Base-by-base conservation (phyloP, 768 basidiomycete species). In the Tulasnella sp. region DNA sequence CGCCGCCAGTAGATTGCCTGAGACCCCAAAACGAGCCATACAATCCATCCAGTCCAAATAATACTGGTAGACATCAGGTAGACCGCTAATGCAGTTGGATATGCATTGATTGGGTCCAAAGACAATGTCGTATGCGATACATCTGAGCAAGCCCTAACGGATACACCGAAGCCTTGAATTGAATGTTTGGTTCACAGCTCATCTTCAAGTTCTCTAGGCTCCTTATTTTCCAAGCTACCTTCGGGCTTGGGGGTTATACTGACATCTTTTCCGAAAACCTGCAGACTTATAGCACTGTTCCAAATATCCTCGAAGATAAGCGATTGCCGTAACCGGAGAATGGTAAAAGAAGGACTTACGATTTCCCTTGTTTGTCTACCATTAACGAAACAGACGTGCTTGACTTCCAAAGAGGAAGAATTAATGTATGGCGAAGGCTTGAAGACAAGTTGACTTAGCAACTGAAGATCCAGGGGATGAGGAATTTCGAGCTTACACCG, bases 311-410 rank as follows among this genome's bases (percentile, higher is more conserved):
- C 32, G 6, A 47, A n/a, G 22, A 47, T 12, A 12, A 47, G 19
- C n/a, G 44, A 47, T 26, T 22, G 4, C n/a, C n/a, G n/a, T n/a
- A 22, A 22, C 44, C n/a, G n/a, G 44, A 40, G 40, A 40, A 40
- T 7, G 40, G 40, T 7, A 14, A 1, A 59, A 4, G 32, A 29
- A 32, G 14, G 19, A 78, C 83, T 12, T 59, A 94, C 95, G 90
- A 93, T 81, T 98, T 98, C 32, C 94, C 92, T 77, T 91, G 91
- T 80, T 98, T 99, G 81, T 98, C 95, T 69, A 97, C 88, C 94
- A 98, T 94, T 72, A 98, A 83, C 0, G 90, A 88, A 68, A 96
- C 78, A 0, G 94, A 96, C 14, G 88, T 87, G 73, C 89, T 90
- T 1, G 94, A 94, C 81, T 92, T 95, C 97, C 96, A 98, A 67